These are phyloP conservation scores for Moesziomyces aphidis DNA, from an alignment of 1,284 basidiomycete species.

Conservation along the genomic window DNA sequence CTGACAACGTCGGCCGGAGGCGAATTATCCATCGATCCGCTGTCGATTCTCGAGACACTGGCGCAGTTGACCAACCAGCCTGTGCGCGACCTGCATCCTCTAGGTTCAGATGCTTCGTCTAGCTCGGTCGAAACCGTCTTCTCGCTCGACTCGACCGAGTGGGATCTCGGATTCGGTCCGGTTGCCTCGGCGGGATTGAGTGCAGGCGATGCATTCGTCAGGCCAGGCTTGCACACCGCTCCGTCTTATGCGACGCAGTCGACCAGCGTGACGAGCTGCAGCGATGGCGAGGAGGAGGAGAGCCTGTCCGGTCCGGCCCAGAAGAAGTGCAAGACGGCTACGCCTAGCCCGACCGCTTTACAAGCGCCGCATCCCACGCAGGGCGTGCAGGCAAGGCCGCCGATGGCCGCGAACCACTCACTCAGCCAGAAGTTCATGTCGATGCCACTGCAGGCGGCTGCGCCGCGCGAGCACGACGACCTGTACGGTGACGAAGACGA, in stretches of 20 bases:
- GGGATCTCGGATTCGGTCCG: conserved; percentile 1
- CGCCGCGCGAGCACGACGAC: conserved; percentile 13
- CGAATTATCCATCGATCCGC: conserved; percentile 3
- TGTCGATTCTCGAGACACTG: conserved; percentile 10
- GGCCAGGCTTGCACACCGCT: neutral
- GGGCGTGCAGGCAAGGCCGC: neutral
- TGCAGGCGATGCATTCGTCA: neutral
- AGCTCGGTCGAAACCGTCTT: conserved; percentile 21
- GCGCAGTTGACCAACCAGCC: conserved; percentile 12
- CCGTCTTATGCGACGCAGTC: neutral
- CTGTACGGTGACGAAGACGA: conserved; percentile 32
- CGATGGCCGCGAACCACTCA: no score
- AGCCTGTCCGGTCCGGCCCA: neutral
- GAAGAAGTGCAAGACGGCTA: conserved; percentile 6
- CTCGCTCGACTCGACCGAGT: conserved; percentile 20
- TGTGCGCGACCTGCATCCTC: neutral
- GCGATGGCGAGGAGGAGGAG: conserved; percentile 9
- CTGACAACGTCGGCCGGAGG: neutral
- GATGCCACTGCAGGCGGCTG: conserved; percentile 9
- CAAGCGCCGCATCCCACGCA: neutral
- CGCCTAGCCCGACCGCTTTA: no score
- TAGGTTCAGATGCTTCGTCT: conserved; percentile 8
- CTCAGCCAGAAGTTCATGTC: conserved; percentile 1
- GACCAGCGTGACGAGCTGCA: conserved; percentile 13
- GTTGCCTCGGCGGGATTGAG: neutral